Conservation (phyloP, 148 eudicot genomes). For the Rheum nobile region DNA sequence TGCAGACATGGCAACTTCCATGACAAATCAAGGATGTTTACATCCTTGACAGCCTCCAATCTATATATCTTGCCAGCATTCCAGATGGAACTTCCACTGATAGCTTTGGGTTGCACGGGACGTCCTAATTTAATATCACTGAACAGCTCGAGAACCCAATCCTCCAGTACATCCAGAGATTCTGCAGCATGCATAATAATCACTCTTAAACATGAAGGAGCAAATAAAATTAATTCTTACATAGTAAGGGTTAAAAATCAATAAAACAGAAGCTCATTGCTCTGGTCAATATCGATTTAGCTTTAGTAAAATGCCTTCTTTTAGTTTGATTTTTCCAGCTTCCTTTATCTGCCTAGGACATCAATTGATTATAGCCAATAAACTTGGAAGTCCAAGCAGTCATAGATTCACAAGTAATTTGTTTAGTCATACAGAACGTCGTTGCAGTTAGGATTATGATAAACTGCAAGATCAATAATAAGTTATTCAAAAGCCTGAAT, state of each 20-base stretch:
- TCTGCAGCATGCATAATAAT: constrained; percentile 39
- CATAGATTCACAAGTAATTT: background rate
- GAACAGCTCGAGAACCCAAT: constrained; percentile 84
- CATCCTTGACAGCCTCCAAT: constrained; percentile 90
- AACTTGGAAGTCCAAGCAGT: background rate
- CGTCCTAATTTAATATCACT: constrained; percentile 45
- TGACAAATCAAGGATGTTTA: constrained; percentile 68
- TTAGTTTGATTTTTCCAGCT: background rate
- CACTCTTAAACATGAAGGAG: background rate
- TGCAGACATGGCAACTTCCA: constrained; percentile 93
- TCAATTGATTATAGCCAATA: background rate
- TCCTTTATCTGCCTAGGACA: background rate
- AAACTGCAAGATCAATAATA: background rate
- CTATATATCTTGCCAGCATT: constrained; percentile 69
- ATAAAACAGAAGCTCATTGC: background rate
- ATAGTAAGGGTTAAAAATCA: background rate
- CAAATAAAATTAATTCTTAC: background rate
- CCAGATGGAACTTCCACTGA: constrained; percentile 57
- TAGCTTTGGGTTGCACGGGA: constrained; percentile 32
- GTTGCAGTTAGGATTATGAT: background rate
- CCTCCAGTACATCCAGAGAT: constrained; percentile 74
- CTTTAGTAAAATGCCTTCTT: background rate
- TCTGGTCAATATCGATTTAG: background rate
- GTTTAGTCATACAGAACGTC: background rate
- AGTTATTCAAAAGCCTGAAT: background rate